A percentile compares a stretch with the other conserved stretches of the same genome.
phyloP scores from a whole-genome alignment of 1,284 basidiomycete genomes.

The Heterobasidion irregulare region DNA sequence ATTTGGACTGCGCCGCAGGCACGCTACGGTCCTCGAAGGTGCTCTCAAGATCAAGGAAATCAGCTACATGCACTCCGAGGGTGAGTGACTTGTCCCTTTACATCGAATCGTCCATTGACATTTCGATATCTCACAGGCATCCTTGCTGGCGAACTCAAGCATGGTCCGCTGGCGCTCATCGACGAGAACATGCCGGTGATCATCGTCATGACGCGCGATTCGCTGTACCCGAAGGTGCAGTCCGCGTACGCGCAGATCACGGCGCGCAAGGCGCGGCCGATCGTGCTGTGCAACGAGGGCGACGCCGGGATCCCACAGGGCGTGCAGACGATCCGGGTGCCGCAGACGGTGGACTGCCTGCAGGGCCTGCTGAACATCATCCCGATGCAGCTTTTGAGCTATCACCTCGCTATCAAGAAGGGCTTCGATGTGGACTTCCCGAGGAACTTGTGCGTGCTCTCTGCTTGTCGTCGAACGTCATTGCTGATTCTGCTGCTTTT shows the following conservation, averaged over 20 bases:
- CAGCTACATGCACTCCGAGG: conserved; percentile 85
- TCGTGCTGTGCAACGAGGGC: conserved; percentile 94
- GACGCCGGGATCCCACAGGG: conserved; percentile 75
- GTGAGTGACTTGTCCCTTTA: conserved; percentile 21
- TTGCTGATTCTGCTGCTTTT: conserved; percentile 7
- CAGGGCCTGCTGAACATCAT: conserved; percentile 97
- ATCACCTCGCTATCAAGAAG: conserved; percentile 93
- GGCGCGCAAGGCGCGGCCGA: conserved; percentile 92
- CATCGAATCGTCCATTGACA: background rate
- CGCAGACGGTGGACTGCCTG: conserved; percentile 88
- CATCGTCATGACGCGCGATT: conserved; percentile 99
- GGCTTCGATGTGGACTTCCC: conserved; percentile 99
- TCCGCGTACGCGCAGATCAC: conserved; percentile 95
- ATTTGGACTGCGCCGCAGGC: conserved; percentile 26
- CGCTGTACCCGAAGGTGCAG: conserved; percentile 97
- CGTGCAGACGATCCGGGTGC: conserved; percentile 87
- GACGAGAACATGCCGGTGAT: conserved; percentile 99
- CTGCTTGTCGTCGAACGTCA: conserved; percentile 4
- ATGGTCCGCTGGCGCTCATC: conserved; percentile 94
- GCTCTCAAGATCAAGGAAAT: conserved; percentile 99
- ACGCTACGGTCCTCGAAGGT: conserved; percentile 96
- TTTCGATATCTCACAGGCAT: conserved; percentile 36
- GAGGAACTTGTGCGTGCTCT: conserved; percentile 72
- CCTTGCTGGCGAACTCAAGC: conserved; percentile 97
- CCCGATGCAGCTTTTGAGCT: conserved; percentile 92